phyloP scores from a whole-genome alignment of 2,329 filamentous ascomycete species.

The Cytospora piceicola region DNA sequence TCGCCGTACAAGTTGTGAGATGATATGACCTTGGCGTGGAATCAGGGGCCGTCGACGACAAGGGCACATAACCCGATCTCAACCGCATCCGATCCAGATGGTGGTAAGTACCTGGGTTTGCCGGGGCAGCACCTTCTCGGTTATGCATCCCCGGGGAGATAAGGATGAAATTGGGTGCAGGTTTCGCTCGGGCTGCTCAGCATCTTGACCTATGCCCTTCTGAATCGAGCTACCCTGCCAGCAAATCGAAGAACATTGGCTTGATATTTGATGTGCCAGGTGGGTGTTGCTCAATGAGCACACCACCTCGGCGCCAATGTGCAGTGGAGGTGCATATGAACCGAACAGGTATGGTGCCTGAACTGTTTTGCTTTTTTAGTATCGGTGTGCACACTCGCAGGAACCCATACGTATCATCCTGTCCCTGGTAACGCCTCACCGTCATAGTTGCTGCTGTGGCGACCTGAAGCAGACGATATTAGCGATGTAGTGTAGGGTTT shows the following conservation, averaged over 20 bases:
- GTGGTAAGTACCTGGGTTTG: background rate
- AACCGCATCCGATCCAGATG: background rate
- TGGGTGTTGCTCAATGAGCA: background rate
- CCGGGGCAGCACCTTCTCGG: background rate
- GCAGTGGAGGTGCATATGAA: background rate
- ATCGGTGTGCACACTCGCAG: constrained; percentile 3
- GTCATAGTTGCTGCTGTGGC: background rate
- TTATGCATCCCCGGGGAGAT: background rate
- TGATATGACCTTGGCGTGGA: constrained; percentile 5
- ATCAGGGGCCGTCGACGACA: background rate
- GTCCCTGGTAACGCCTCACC: constrained; percentile 3
- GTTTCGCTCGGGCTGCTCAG: background rate
- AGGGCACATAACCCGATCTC: background rate
- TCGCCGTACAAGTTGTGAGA: background rate
- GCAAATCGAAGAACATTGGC: background rate
- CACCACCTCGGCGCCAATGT: background rate
- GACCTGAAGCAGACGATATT: background rate
- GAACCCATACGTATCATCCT: constrained; percentile 11
- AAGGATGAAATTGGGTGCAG: background rate
- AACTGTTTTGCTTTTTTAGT: constrained; percentile 1
- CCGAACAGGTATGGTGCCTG: background rate
- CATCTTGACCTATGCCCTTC: background rate
- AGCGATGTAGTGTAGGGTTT: background rate
- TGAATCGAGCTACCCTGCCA: background rate
- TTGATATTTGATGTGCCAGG: background rate